Evolutionary conservation across 1,139 yeast genomes (phyloP), one percentile per base, ranked within the genome.

Genomic region (Petasospora rhodanensis): DNA sequence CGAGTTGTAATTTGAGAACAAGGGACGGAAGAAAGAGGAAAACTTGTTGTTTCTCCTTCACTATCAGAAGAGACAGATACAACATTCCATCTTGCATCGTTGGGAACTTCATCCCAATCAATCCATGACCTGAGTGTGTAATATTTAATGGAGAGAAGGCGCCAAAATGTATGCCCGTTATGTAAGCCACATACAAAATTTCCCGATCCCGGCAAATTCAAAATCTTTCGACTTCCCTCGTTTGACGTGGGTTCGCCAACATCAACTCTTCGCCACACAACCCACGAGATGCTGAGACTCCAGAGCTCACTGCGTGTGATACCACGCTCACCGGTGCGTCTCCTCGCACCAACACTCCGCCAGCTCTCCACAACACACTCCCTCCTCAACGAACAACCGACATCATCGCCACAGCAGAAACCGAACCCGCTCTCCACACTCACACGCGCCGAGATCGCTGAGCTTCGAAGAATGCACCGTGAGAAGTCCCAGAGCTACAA

Each of bases 51-150:
- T 89, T 91, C 58, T 83, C 95, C 52, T 89, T 91, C 57, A 91
- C 98, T 0, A 86, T 91, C 19, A 68, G 96, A 50, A 71, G 98
- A 45, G 98, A 91, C 55, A 62, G 95, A 38, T 89, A 91, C 58
- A 89, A 91, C 52, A 89, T 91, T 42, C 98, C 98, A 14, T 83
- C 95, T 58, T 87, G 96, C 61, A 91, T 91, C 29, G 94, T 91
- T 18, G 98, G 97, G 3, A 91, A 91, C 55, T 91, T 91, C 55
- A 87, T 91, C 34, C 97, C 97, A 9, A 79, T 85, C 22, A 49
- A 47, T 25, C 55, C 55, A 7, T 49, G 36, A 41, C 15, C 24
- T 8, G 11, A 6, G 11, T 7, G 11, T 21, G 23, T 21, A 11
- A 7, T 21, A 21, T n/a, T 11, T n/a, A n/a, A n/a, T n/a, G n/a